Conservation (phyloP, 306 rosid genomes). For the Cucurbita maxima region DNA sequence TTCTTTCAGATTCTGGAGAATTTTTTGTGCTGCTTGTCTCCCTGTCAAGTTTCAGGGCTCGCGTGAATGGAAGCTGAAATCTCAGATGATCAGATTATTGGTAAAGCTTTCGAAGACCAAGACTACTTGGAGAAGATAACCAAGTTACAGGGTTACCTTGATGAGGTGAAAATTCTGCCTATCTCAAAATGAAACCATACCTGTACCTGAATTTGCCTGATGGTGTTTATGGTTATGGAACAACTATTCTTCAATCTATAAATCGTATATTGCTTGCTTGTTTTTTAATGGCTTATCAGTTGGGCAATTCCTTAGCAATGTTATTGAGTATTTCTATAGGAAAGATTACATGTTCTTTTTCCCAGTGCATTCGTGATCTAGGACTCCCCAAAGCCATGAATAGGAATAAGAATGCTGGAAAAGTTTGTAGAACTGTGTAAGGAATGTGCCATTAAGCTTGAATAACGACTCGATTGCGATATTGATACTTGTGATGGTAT, state of each 20-base stretch:
- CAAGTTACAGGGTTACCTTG: neutral
- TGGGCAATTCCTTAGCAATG: neutral
- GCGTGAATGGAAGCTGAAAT: neutral
- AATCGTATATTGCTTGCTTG: neutral
- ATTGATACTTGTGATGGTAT: neutral
- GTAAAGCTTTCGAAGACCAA: neutral
- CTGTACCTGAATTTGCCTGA: neutral
- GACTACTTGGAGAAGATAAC: constrained; percentile 5
- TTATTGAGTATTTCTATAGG: neutral
- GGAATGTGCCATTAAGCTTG: neutral
- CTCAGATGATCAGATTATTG: neutral
- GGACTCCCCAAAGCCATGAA: neutral
- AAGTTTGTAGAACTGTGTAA: neutral
- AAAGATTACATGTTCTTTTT: neutral
- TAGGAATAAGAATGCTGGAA: neutral
- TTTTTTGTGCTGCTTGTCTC: neutral
- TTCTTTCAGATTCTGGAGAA: neutral
- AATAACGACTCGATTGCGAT: neutral
- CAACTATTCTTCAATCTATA: neutral
- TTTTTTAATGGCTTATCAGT: neutral
- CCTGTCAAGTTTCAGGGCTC: neutral
- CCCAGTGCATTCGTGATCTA: neutral
- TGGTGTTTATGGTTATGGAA: neutral
- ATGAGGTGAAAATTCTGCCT: neutral
- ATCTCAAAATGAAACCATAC: neutral